Evolutionary conservation across 768 basidiomycete species (phyloP), one percentile per base, ranked within the genome.

Genomic region (Leccinellum albellum): DNA sequence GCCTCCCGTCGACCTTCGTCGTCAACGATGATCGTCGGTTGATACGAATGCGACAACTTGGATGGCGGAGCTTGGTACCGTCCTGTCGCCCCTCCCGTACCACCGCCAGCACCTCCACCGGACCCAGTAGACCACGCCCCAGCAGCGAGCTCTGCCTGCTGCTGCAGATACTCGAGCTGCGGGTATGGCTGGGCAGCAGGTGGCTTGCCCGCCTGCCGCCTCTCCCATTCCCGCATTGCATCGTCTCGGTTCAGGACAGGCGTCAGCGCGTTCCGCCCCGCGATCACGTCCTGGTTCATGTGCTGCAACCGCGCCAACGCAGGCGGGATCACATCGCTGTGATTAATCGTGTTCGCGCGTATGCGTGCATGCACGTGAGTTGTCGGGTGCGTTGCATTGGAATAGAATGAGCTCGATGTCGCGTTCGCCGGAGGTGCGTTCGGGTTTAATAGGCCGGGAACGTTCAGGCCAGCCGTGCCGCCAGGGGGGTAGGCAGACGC

Each of bases 171-270:
- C 69, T 96, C 94, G 32, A 98, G 79, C 66, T 94, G 93, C 6
- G 90, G 93, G 65, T 95, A 94, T 24, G 88, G 86, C 66, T 88
- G 85, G 15, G 85, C 82, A n/a, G 84, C 83, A 13, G 77, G 73
- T 1, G 83, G 79, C 64, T 88, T 88, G 17, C 87, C 91, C 12
- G 85, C 75, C 68, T 94, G 90, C 59, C 94, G 77, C 62, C 94
- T 75, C 73, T 98, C 97, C 96, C 96, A 98, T 74, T 98, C 96
- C 44, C 88, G 84, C 78, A 93, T 89, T 45, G 91, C 89, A 61
- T 99, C 96, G 62, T 98, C 96, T 52, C 96, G 82, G 64, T 96
- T 95, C 61, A 98, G 74, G 29, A 97, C 94, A 3, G 96, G 96
- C 14, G 94, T 97, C 71, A 97, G 71, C 21, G 91, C 89, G 64